These are phyloP conservation scores for Rhizopogon sp. DNA, from an alignment of 768 basidiomycete species.

Conservation along the genomic window DNA sequence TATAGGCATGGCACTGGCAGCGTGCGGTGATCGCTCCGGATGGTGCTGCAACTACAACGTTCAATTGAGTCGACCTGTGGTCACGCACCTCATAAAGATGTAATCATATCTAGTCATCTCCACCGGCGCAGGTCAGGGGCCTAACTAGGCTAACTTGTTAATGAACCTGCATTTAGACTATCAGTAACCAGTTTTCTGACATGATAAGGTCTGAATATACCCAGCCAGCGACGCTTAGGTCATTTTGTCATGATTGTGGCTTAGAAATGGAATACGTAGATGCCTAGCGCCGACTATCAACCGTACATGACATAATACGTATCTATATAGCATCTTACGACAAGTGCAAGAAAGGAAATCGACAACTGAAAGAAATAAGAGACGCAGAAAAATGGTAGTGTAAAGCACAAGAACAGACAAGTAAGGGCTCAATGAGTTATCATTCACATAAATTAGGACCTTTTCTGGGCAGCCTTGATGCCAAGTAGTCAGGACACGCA, in stretches of 20 bases:
- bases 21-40: no score
- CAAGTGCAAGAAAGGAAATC: no score
- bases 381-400: background rate
- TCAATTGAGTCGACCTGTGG: no score
- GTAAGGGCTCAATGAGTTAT: background rate
- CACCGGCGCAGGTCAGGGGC: no score
- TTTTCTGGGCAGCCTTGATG: constrained; percentile 24
- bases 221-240: background rate
- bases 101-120: no score
- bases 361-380: background rate
- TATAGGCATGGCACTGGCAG: no score
- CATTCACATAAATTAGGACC: constrained; percentile 9
- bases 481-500: background rate
- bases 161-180: background rate
- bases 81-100: no score
- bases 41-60: no score
- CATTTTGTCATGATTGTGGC: background rate
- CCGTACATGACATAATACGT: background rate
- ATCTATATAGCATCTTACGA: constrained; percentile 1
- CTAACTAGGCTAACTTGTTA: no score
- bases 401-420: constrained; percentile 1
- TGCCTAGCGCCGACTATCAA: no score
- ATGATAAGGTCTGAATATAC: background rate
- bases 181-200: background rate
- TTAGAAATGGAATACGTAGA: background rate